Base-by-base conservation (phyloP, 2,329 filamentous ascomycete species). In the Alternaria sp. region DNA sequence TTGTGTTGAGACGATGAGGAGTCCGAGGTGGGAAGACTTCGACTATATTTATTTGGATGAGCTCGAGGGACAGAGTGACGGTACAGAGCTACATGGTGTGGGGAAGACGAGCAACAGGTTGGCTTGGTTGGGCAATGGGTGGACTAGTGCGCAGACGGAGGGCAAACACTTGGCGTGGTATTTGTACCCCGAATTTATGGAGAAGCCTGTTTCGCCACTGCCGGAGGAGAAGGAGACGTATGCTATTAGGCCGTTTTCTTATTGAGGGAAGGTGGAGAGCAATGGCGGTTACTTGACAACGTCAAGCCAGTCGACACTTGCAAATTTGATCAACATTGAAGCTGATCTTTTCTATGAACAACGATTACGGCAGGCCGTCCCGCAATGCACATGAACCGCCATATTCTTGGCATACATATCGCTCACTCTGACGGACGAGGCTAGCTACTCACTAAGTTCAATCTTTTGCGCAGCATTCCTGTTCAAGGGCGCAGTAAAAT, bases 141-240 rank as follows among this genome's bases (percentile, higher is more conserved):
- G 70, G 71, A 78, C 57, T 45, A 55, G 61, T 14, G 69, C 67
- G 58, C 65, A 74, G 57, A 21, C 72, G 20, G 75, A 79, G 46
- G 69, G 71, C 37, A 75, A 72, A 60, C 72, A 83, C 70, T 55
- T 82, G 72, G 79, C 78, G 28, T 84, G 75, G 68, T 84, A 83
- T 74, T 63, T 84, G 49, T 76, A 79, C 64, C 78, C 79, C 5
- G 75, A 77, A 69, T 83, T 82, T 69, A 33, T 78, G 71, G 75
- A 82, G 20, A 69, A 72, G 59, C 82, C 81, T 20, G 51, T 65
- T 41, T 64, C 66, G 49, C 72, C 71, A 14, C 64, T 65, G 65
- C 81, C 81, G 30, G 82, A 84, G 75, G 75, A 80, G 71, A 80
- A 78, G 63, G 73, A 73, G 68, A 57, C 58, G 58, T 80, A 71